Base-by-base conservation (phyloP, 208 protist species). In the Acanthamoeba triangularis region DNA sequence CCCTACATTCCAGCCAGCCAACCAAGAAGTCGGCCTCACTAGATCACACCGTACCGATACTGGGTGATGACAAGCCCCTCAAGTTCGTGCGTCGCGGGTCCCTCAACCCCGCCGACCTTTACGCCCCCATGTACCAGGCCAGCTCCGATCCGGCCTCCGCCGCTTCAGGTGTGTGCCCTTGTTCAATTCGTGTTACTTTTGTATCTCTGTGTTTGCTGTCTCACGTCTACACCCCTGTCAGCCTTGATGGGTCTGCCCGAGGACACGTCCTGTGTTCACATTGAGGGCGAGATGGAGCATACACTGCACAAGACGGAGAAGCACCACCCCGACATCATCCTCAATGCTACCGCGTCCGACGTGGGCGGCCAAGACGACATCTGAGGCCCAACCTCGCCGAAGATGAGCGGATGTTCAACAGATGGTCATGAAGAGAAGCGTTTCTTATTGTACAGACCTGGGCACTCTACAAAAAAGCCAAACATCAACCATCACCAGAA, bases 291-390 rank as follows among this genome's bases (percentile, higher is more conserved):
- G 37, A 82, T 82, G 74, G 74, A 82, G 18, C 74, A 14, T 3
- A 82, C 74, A 7, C 37, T 82, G 37, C 74, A 82, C 74, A 82
- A 52, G 37, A 82, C 74, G 20, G 74, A 82, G 37, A 82, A 82
- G 74, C 74, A 82, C 74, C 74, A 82, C 74, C 74, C 74, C 18
- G 74, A 82, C 74, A 82, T 82, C 74, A 35, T 52, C 35, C 41
- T 82, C 74, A 54, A 54, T 14, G 74, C 37, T 0, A 52, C 13
- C 11, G 20, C 33, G 0, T 28, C 28, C 16, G 74, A 82, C 30
- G 74, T 82, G 41, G 74, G 74, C 74, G 74, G 74, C 41, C 74
- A 82, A 35, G 74, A 82, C 41, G 74, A 82, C 41, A 82, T 52
- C 30, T 78, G n/a, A 78, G 69, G 37, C 37, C 37, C 37, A 3